phyloP scores from a whole-genome alignment of 2,329 filamentous ascomycete species.

The Orbilia javanica region DNA sequence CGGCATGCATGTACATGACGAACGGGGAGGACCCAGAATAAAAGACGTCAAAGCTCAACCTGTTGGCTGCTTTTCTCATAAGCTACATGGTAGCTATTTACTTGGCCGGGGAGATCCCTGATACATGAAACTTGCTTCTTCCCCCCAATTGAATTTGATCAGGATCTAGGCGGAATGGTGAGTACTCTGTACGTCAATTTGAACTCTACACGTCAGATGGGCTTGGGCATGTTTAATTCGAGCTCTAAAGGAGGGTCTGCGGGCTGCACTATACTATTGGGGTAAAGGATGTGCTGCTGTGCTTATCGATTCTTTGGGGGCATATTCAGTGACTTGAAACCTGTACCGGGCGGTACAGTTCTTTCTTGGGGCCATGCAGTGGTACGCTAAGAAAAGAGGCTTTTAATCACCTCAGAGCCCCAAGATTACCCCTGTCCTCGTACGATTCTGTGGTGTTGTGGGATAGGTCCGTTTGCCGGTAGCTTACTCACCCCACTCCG shows the following conservation, averaged over 20 bases:
- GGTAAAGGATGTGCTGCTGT: conserved; percentile 51
- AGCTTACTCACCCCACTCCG: conserved; percentile 44
- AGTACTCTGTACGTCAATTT: conserved; percentile 57
- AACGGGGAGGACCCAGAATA: conserved; percentile 24
- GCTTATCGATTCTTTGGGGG: conserved; percentile 55
- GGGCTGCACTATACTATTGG: conserved; percentile 51
- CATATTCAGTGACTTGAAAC: conserved; percentile 50
- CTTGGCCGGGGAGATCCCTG: conserved; percentile 17
- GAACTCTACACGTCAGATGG: conserved; percentile 53
- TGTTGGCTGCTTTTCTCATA: conserved; percentile 2
- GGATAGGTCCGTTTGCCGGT: conserved; percentile 16
- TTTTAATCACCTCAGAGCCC: conserved; percentile 47
- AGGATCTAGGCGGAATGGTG: conserved; percentile 43
- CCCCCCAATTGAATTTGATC: conserved; percentile 1
- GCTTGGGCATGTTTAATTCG: conserved; percentile 55
- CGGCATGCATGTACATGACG: conserved; percentile 23
- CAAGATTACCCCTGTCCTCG: conserved; percentile 43
- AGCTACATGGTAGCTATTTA: conserved; percentile 46
- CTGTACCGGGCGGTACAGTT: conserved; percentile 43
- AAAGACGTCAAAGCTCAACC: conserved; percentile 23
- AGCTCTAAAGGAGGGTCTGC: conserved; percentile 46
- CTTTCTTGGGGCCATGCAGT: conserved; percentile 18
- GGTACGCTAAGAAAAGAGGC: conserved; percentile 47
- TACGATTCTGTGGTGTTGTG: conserved; percentile 29
- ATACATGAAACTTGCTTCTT: conserved; percentile 36